phyloP scores from a whole-genome alignment of 1,139 yeast genomes.

The Lodderomyces theae region DNA sequence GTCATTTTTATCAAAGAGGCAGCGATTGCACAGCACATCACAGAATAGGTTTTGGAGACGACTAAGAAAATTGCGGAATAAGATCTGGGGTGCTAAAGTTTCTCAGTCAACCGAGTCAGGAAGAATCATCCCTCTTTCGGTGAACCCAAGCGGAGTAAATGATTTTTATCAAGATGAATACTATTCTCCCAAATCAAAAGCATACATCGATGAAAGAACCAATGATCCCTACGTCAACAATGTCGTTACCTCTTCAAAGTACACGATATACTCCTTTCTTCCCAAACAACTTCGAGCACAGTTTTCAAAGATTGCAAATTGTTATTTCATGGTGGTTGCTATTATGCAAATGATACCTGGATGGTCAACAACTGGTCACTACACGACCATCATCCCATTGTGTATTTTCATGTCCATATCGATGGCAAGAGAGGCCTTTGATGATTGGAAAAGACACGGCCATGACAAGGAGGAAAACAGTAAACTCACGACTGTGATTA shows the following conservation, averaged over 20 bases:
- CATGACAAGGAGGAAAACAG: slow-evolving; percentile 85
- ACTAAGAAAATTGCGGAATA: slow-evolving; percentile 24
- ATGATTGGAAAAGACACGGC: slow-evolving; percentile 84
- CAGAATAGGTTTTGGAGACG: slow-evolving; percentile 17
- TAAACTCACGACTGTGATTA: slow-evolving; percentile 47
- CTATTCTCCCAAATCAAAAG: slow-evolving; percentile 24
- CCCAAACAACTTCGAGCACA: slow-evolving; percentile 90
- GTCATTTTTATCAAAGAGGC: slow-evolving; percentile 22
- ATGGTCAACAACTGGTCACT: slow-evolving; percentile 98
- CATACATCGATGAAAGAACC: slow-evolving; percentile 64
- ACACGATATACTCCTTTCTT: slow-evolving; percentile 73
- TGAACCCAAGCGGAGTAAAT: slow-evolving; percentile 33
- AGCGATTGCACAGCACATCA: slow-evolving; percentile 16
- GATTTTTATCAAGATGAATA: slow-evolving; percentile 26
- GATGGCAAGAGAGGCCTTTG: slow-evolving; percentile 88
- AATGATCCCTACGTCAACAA: slow-evolving; percentile 64
- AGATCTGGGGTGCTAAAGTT: slow-evolving; percentile 40
- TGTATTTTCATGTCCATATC: slow-evolving; percentile 86
- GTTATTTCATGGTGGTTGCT: slow-evolving; percentile 82
- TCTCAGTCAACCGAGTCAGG: slow-evolving; percentile 65
- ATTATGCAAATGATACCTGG: slow-evolving; percentile 94
- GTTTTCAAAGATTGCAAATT: slow-evolving; percentile 87
- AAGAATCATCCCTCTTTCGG: slow-evolving; percentile 65
- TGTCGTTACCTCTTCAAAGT: slow-evolving; percentile 80
- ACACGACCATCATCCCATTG: slow-evolving; percentile 88